Evolutionary conservation across 345 rosid genomes (phyloP), one percentile per base, ranked within the genome.

Genomic region (Acer negundo): DNA sequence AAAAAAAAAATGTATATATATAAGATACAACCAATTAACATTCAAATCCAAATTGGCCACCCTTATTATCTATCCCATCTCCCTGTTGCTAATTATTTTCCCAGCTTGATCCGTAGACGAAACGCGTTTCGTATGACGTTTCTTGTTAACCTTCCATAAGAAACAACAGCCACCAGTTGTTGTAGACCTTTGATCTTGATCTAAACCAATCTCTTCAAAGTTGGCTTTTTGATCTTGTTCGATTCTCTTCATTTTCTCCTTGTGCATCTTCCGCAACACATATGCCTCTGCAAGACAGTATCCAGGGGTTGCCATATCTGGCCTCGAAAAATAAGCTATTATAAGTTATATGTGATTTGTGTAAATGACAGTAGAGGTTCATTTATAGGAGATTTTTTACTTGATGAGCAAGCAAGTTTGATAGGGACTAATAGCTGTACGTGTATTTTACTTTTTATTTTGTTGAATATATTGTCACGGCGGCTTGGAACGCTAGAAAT

Each of bases 221-320:
- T 40, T 77, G 28, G 67, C 58, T 62, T 46, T 70, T 73, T 31
- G 35, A 31, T 75, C 81, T 73, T 81, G 81, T 51, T 85, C 74
- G 62, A 19, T 15, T 61, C 23, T 77, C 80, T 82, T 76, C 75
- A 83, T 26, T 71, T 53, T 70, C 69, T 76, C 86, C 58, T 46
- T 74, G 1, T 82, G 84, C 31, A 81, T 47, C 47, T 67, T 85
- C 6, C 67, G 35, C 58, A 59, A 10, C 75, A 83, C 82, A 2
- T 77, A 75, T 3, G 82, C 79, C 70, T 80, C 89, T 19, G 84
- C 89, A 31, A 83, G 26, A 8, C 22, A 20, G 67, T 7, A 22
- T 8, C 85, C 88, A 44, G 79, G 28, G 24, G 73, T 75, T 15
- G 83, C 75, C 62, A 58, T 58, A n/a, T n/a, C n/a, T n/a, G 56